A percentile compares a stretch with the other conserved stretches of the same genome.
These are phyloP conservation scores for Quercus bicolor DNA, from an alignment of 306 rosid species.

Conservation along the genomic window DNA sequence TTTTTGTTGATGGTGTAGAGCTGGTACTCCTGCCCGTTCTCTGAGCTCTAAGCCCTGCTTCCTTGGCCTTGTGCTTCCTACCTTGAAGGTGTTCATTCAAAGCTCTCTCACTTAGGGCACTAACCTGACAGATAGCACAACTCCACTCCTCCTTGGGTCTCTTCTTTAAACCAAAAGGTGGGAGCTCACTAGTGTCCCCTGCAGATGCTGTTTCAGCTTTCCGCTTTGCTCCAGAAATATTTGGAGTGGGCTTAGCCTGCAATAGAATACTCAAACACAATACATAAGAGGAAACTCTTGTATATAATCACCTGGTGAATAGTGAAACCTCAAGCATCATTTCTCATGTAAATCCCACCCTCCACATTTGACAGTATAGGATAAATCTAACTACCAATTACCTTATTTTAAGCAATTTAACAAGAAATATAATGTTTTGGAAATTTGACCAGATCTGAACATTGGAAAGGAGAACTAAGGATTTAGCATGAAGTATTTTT, in stretches of 20 bases:
- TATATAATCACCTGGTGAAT: conserved; percentile 2
- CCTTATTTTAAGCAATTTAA: neutral
- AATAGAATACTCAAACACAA: conserved; percentile 24
- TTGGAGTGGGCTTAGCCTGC: conserved; percentile 60
- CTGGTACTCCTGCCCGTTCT: conserved; percentile 14
- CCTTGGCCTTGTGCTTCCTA: conserved; percentile 64
- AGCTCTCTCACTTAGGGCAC: conserved; percentile 24
- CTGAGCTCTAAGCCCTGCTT: conserved; percentile 15
- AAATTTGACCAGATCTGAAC: neutral
- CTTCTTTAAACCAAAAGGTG: conserved; percentile 29
- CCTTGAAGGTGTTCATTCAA: conserved; percentile 54
- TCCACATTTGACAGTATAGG: neutral
- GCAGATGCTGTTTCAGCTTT: conserved; percentile 28
- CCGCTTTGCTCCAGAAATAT: conserved; percentile 29
- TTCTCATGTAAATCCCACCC: neutral
- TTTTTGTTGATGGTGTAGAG: conserved; percentile 2
- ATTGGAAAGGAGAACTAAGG: neutral
- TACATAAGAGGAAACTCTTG: neutral
- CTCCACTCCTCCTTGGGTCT: conserved; percentile 53
- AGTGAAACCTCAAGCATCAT: conserved; percentile 16
- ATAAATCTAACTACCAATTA: neutral
- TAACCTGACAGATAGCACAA: conserved; percentile 54
- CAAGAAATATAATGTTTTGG: neutral
- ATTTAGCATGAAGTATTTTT: neutral
- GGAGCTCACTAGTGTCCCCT: conserved; percentile 1